Conservation (phyloP, 495 filamentous ascomycete genomes). For the Penicillium goetzii region DNA sequence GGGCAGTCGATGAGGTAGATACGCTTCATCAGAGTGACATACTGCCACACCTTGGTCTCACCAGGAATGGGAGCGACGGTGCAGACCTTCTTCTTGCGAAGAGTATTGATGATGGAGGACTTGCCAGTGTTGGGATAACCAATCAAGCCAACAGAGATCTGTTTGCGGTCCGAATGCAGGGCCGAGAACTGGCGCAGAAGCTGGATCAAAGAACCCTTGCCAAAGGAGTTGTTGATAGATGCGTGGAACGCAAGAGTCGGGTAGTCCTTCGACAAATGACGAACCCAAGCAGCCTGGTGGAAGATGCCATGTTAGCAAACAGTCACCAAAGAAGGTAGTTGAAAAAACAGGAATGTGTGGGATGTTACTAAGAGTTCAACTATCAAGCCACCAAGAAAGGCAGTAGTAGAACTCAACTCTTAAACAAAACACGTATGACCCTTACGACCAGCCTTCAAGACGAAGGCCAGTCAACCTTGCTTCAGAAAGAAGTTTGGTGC, state of each 20-base stretch:
- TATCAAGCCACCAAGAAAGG: constrained; percentile 55
- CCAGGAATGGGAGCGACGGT: constrained; percentile 95
- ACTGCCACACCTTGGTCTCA: constrained; percentile 95
- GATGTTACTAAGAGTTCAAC: constrained; percentile 97
- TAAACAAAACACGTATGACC: constrained; percentile 70
- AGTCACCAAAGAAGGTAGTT: constrained; percentile 26
- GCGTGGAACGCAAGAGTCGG: constrained; percentile 95
- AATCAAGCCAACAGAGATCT: constrained; percentile 86
- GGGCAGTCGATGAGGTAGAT: constrained; percentile 98
- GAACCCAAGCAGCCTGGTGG: constrained; percentile 81
- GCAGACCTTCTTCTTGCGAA: constrained; percentile 89
- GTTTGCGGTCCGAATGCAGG: constrained; percentile 87
- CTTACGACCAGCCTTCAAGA: constrained; percentile 72
- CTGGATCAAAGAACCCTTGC: constrained; percentile 76
- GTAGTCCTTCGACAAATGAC: constrained; percentile 77
- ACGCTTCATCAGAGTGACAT: constrained; percentile 93
- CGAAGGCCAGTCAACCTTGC: constrained; percentile 73
- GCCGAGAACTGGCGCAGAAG: constrained; percentile 91
- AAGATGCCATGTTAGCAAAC: constrained; percentile 46
- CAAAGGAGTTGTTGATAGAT: constrained; percentile 89
- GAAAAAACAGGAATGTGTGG: constrained; percentile 71
- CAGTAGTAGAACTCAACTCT: constrained; percentile 81
- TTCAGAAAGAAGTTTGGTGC: constrained; percentile 64
- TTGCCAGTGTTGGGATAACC: constrained; percentile 91
- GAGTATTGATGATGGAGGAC: constrained; percentile 89